Conservation (phyloP, 495 filamentous ascomycete genomes). For the Bombardia bombarda region DNA sequence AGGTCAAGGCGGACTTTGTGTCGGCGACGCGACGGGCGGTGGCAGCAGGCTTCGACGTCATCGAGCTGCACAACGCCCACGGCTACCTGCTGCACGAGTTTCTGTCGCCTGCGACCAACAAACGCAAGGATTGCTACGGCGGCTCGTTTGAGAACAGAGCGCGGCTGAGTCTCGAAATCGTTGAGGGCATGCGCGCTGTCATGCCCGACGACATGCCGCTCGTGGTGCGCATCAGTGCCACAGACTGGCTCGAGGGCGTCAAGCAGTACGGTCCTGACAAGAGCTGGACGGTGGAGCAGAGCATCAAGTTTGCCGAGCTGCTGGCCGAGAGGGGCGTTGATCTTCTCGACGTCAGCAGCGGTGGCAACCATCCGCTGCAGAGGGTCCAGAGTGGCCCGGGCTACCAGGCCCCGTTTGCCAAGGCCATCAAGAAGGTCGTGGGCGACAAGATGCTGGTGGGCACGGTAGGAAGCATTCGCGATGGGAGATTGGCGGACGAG, state of each 20-base stretch:
- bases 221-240: constrained; percentile 54
- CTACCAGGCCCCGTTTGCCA: constrained; percentile 51
- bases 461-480: constrained; percentile 55
- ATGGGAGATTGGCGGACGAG: constrained; percentile 45
- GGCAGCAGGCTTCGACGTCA: constrained; percentile 45
- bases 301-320: constrained; percentile 42
- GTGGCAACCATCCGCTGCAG: constrained; percentile 50
- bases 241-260: constrained; percentile 52
- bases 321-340: constrained; percentile 53
- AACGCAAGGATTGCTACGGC: constrained; percentile 57
- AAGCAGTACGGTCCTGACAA: neutral
- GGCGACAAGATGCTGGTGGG: constrained; percentile 48
- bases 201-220: constrained; percentile 52
- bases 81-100: constrained; percentile 49
- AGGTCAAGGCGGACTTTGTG: constrained; percentile 38
- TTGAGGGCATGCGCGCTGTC: constrained; percentile 32
- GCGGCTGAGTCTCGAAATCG: constrained; percentile 48
- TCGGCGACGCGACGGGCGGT: constrained; percentile 39
- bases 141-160: constrained; percentile 57
- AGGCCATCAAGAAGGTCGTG: constrained; percentile 53
- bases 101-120: constrained; percentile 44
- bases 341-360: constrained; percentile 55
- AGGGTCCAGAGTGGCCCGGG: constrained; percentile 48
- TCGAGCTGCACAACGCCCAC: constrained; percentile 53
- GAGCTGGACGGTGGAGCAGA: constrained; percentile 28